Evolutionary conservation across 768 basidiomycete genomes (phyloP), one percentile per base, ranked within the genome.

Genomic region (Pisolithus tinctorius): DNA sequence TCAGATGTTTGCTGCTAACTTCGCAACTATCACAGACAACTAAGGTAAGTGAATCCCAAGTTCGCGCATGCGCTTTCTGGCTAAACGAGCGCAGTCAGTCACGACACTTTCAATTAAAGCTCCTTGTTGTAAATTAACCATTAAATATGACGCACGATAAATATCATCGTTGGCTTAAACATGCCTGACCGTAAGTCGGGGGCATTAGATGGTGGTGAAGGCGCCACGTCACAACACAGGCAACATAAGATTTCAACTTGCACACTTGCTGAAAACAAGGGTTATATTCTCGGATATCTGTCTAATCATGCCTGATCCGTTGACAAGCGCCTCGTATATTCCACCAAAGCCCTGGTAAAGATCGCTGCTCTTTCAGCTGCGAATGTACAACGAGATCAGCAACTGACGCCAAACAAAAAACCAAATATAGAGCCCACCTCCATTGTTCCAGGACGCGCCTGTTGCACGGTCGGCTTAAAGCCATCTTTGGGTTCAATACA

Each of bases 371-470:
- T 26, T 57, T 40, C 51, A 20, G 26, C 30, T 23, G 13, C 11
- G 4, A 29, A 49, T 25, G 31, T 10, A 17, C 13, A 38, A 20
- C 20, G 1, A 54, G 30, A 30, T 38, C 46, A 38, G 56, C 39
- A 6, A 38, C 4, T 25, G 9, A 45, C 17, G 3, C 17, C 4
- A 6, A 45, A 42, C 1, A 36, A 4, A 41, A 4, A 57, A 37
- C 2, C 0, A 50, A 57, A 9, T 50, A 49, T 38, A 55, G 54
- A 43, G 54, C 73, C 47, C 38, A 81, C 80, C 69, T 89, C 86
- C 86, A 88, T 87, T n/a, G 77, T 69, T 11, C 86, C 83, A 11
- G 82, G 69, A 65, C 93, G 92, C 1, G 91, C 91, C 89, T 90
- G 93, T 54, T 81, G 80, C 58, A 90, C 68, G 13, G 70, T 64